Evolutionary conservation across 129 eudicot species (phyloP), one percentile per base, ranked within the genome.

Genomic region (Kitagawia praeruptora): DNA sequence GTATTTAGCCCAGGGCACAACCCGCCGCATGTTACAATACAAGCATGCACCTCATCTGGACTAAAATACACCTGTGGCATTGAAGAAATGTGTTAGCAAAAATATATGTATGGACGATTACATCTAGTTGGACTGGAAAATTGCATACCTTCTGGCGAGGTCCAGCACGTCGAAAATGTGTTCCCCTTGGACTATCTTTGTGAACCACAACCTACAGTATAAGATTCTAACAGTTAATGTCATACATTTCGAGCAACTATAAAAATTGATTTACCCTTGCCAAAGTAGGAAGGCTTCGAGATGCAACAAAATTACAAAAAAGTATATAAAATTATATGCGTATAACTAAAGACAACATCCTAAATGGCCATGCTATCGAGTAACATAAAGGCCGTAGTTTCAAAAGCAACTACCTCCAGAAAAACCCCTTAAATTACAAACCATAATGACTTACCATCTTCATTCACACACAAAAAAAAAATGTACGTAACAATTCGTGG

Each of bases 131-230:
- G 76, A 74, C 34, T 2, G 13, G 4, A 80, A 19, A 66, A 48
- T 61, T 31, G 44, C 38, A 64, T 84, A 89, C 98, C 96, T 82
- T 86, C 80, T 94, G 89, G 56, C 98, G 96, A 64, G 97, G 96
- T 66, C 98, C 98, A 75, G 98, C 98, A 39, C 98, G 96, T 25
- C 96, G 89, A 82, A 94, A 91, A 86, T 94, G 98, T 75, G 79
- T 81, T 51, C 98, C 98, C 81, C 98, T 84, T 42, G 93, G 93
- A 80, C 92, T 87, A 42, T 88, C 88, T 88, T 89, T 92, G 81
- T 92, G 97, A 82, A 88, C 96, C 67, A 92, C 93, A 80, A 92
- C 80, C 97, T 91, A 76, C 42, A 75, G 34, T 61, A 61, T 6
- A 61, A 25, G 14, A 61, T 61, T 58, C 27, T n/a, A 25, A 61